Evolutionary conservation across 352 stramenopile genomes (phyloP), one percentile per base, ranked within the genome.

Genomic region (Pilasporangium apinafurcum): DNA sequence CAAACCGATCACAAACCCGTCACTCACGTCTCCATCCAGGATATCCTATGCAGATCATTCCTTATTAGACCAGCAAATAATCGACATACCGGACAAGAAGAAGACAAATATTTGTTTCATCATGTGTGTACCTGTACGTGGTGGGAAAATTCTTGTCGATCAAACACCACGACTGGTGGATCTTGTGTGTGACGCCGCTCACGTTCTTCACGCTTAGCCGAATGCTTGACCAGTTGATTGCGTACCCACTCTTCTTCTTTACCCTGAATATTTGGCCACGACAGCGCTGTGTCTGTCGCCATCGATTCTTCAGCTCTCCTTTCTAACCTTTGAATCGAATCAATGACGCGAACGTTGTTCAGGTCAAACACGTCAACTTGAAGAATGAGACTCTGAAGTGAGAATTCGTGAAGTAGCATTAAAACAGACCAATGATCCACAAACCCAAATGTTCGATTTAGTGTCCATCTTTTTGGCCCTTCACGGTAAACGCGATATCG

Each of bases 1-100:
- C 39, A 91, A 63, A 3, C 74, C 72, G 36, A 89, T 86, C 22
- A 93, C 81, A 36, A 93, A 93, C 30, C 81, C 81, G n/a, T 81
- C 75, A 44, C 70, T 80, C 32, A 74, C 68, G 14, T 90, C 74
- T 6, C 62, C 69, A 32, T 80, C 72, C 26, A 90, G 44, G 9
- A 87, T 69, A 37, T 66, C 58, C 72, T 85, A 29, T 1, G 0
- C 20, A 24, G 5, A 17, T 17, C 17, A 13, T 31, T n/a, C n/a
- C n/a, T n/a, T n/a, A n/a, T n/a, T n/a, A n/a, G n/a, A n/a, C n/a
- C n/a, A n/a, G n/a, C n/a, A n/a, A n/a, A n/a, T n/a, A n/a, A n/a
- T n/a, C n/a, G n/a, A n/a, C n/a, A n/a, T n/a, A n/a, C n/a, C n/a
- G n/a, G n/a, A n/a, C n/a, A n/a, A n/a, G n/a, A n/a, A n/a, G n/a